A percentile compares a stretch with the other conserved stretches of the same genome.
phyloP scores from a whole-genome alignment of 805 yeast genomes.

The Saturnispora gosingensis region DNA sequence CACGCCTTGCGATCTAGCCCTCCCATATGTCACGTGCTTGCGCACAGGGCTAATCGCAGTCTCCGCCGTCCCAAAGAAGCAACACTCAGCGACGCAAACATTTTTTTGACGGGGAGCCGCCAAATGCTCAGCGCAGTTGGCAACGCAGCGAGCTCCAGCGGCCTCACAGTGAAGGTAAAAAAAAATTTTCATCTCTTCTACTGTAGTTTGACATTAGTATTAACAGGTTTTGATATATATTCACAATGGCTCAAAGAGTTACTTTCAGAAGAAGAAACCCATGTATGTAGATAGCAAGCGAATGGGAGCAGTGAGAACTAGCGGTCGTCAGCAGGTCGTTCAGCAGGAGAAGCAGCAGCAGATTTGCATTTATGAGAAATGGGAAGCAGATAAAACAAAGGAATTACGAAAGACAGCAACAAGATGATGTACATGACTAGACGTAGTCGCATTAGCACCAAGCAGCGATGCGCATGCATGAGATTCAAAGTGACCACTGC shows the following conservation, averaged over 20 bases:
- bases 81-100: background rate
- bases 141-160: background rate
- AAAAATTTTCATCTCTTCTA: constrained; percentile 1
- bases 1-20: too few relatives aligned
- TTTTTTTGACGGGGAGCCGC: background rate
- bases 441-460: too few relatives aligned
- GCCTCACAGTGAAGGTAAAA: background rate
- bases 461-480: too few relatives aligned
- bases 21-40: constrained; percentile 1
- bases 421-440: too few relatives aligned
- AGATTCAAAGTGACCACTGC: too few relatives aligned
- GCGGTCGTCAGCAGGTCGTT: background rate
- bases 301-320: background rate
- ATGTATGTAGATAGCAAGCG: constrained; percentile 61
- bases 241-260: constrained; percentile 95
- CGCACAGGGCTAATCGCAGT: background rate
- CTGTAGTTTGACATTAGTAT: background rate
- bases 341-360: too few relatives aligned
- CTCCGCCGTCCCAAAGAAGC: background rate
- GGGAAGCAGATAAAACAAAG: too few relatives aligned
- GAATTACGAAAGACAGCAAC: too few relatives aligned
- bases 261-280: constrained; percentile 99
- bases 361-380: too few relatives aligned
- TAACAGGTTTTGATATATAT: constrained; percentile 8
- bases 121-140: background rate